Conservation (phyloP, 371 early-diverging fungal species). For the Mortierella sp. region DNA sequence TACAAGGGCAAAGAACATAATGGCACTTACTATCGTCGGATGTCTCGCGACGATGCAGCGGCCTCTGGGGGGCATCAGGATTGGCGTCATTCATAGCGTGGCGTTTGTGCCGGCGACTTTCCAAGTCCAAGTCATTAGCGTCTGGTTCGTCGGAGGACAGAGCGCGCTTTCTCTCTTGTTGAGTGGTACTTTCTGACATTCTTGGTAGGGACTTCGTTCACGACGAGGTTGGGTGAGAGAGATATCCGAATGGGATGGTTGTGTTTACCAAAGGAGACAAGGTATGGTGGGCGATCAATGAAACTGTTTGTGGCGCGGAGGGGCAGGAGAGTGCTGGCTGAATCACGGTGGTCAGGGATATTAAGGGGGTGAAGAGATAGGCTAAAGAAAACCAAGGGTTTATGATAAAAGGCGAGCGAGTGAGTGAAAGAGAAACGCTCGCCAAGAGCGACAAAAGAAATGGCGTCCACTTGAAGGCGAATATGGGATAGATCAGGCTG, state of each 20-base stretch:
- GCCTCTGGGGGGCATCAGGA: conserved; percentile 27
- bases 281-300: neutral
- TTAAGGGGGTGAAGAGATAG: neutral
- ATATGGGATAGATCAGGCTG: neutral
- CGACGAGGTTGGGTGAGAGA: neutral
- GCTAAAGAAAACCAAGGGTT: neutral
- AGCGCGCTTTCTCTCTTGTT: conserved; percentile 33
- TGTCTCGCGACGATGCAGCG: conserved; percentile 30
- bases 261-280: neutral
- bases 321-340: neutral
- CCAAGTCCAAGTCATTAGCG: conserved; percentile 32
- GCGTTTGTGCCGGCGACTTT: conserved; percentile 41
- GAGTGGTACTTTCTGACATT: conserved; percentile 25
- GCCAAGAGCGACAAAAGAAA: neutral
- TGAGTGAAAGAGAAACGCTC: neutral
- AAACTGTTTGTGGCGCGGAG: neutral
- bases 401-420: conserved; percentile 1
- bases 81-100: conserved; percentile 31
- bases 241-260: neutral
- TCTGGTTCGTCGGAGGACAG: conserved; percentile 39
- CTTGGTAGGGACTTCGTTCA: neutral
- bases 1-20: neutral
- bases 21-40: conserved; percentile 32
- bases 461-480: neutral
- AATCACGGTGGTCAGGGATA: neutral